phyloP scores from a whole-genome alignment of 106 monocot species.

The Dendrobium officinale region DNA sequence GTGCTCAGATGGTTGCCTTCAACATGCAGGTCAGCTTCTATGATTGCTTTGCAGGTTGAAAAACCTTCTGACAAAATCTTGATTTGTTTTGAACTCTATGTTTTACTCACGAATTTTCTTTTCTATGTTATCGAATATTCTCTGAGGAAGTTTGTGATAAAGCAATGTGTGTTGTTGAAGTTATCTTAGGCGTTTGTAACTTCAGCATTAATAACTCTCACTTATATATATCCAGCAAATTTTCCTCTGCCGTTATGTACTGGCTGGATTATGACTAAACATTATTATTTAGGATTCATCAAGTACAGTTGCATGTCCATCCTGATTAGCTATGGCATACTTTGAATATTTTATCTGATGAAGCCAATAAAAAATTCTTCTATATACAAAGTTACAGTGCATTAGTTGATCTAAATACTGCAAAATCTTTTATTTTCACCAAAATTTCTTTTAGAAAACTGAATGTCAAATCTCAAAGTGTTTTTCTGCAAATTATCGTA shows the following conservation, averaged over 20 bases:
- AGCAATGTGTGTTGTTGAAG: not conserved
- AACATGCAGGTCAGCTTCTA: constrained; percentile 71
- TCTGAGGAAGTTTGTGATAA: not conserved
- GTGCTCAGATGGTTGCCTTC: constrained; percentile 91
- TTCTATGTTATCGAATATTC: not conserved
- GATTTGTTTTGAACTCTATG: not conserved
- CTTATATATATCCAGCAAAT: not conserved
- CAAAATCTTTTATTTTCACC: too few relatives aligned
- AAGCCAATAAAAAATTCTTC: too few relatives aligned
- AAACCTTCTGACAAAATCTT: not conserved
- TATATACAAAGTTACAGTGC: too few relatives aligned
- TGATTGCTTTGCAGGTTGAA: not conserved
- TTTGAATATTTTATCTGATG: too few relatives aligned
- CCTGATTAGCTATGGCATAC: too few relatives aligned
- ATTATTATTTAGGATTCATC: not conserved
- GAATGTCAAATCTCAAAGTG: too few relatives aligned
- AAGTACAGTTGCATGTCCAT: too few relatives aligned
- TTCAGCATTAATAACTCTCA: not conserved
- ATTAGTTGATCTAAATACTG: too few relatives aligned
- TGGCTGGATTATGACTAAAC: not conserved
- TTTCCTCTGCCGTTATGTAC: not conserved
- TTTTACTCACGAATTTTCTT: not conserved
- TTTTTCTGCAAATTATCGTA: too few relatives aligned
- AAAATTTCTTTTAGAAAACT: too few relatives aligned
- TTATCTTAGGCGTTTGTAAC: not conserved